Evolutionary conservation across 2,329 filamentous ascomycete species (phyloP).

Genomic region (Aspergillus sergii): DNA sequence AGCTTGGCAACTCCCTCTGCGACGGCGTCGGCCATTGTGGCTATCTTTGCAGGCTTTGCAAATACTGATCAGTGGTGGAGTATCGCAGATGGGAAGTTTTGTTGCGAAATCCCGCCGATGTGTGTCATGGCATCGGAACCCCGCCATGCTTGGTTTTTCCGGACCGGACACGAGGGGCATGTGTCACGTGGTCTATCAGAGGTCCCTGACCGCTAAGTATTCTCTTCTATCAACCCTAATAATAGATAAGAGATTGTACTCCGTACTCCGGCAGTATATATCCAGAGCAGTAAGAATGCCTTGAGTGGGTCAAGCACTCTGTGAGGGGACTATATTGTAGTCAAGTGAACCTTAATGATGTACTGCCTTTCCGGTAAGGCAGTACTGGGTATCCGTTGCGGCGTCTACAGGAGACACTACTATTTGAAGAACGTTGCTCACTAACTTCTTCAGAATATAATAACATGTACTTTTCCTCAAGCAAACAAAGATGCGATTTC

Average conservation of each 20-base stretch:
- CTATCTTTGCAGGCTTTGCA: neutral
- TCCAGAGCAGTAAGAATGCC: too few relatives aligned
- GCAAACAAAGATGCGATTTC: neutral
- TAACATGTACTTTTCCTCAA: neutral
- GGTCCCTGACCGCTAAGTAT: neutral
- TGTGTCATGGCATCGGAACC: neutral
- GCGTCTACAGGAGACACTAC: too few relatives aligned
- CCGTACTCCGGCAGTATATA: too few relatives aligned
- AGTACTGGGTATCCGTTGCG: too few relatives aligned
- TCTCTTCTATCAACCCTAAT: too few relatives aligned
- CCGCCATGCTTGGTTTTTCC: neutral
- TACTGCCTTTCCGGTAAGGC: too few relatives aligned
- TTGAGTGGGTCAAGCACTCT: too few relatives aligned
- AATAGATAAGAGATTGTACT: too few relatives aligned
- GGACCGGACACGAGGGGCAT: neutral
- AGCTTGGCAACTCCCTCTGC: conserved; percentile 23
- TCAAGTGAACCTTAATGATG: too few relatives aligned
- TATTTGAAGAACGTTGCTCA: neutral
- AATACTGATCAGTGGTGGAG: neutral
- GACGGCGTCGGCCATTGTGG: conserved; percentile 23
- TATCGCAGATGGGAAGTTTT: neutral
- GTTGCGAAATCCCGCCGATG: neutral
- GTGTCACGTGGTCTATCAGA: neutral
- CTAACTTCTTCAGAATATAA: neutral
- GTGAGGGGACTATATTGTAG: too few relatives aligned